These are phyloP conservation scores for Pseudomassariella vexata DNA, from an alignment of 2,329 filamentous ascomycete genomes.

Conservation along the genomic window DNA sequence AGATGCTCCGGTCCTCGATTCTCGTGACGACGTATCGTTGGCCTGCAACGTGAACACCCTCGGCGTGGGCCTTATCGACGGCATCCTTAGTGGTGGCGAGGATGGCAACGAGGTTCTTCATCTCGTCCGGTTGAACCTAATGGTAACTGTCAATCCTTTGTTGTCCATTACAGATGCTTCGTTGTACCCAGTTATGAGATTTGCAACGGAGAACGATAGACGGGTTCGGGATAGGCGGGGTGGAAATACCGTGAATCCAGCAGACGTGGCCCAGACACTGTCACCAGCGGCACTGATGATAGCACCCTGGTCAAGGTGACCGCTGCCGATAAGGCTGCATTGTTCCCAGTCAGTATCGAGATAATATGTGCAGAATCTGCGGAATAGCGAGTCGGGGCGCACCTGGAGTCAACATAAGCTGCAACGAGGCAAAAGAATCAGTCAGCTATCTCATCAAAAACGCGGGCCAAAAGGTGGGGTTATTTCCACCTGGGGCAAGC, in stretches of 20 bases:
- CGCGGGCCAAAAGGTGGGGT: conserved; percentile 22
- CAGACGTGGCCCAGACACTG: conserved; percentile 69
- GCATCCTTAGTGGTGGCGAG: conserved; percentile 38
- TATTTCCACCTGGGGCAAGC: conserved; percentile 20
- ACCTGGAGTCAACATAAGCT: conserved; percentile 60
- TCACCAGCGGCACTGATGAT: conserved; percentile 78
- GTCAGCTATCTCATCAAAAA: conserved; percentile 11
- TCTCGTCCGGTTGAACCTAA: conserved; percentile 53
- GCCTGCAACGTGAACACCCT: conserved; percentile 70
- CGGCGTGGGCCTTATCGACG: conserved; percentile 61
- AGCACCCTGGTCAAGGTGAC: conserved; percentile 76
- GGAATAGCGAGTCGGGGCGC: conserved; percentile 22
- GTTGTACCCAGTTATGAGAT: too few species aligned
- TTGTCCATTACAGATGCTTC: background rate
- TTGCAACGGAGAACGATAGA: conserved; percentile 5
- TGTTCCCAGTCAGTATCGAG: conserved; percentile 2
- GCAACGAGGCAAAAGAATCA: conserved; percentile 16
- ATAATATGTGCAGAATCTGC: background rate
- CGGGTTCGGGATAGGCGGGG: conserved; percentile 1
- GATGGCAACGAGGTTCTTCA: conserved; percentile 51
- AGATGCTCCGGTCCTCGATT: conserved; percentile 72
- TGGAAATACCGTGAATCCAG: conserved; percentile 64
- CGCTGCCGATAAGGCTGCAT: conserved; percentile 69
- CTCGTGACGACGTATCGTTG: conserved; percentile 74
- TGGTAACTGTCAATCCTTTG: conserved; percentile 19